These are phyloP conservation scores for Pseudotsuga menziesii DNA, from an alignment of 75 land plant genomes.

Conservation along the genomic window DNA sequence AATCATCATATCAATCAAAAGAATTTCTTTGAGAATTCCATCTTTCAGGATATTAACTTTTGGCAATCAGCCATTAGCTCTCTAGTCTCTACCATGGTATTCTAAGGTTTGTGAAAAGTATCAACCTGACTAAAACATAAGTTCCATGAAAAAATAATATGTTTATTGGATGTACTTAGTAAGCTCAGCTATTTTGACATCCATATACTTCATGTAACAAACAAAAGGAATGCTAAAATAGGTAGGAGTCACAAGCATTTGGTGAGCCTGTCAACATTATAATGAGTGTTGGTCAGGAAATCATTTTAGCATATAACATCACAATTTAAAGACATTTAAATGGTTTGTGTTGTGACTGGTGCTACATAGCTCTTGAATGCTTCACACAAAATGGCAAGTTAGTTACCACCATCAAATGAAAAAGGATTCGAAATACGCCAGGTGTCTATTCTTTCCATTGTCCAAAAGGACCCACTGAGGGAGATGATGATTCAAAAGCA, in stretches of 20 bases:
- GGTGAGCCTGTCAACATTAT: neutral
- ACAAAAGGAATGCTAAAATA: neutral
- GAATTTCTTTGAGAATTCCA: neutral
- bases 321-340: neutral
- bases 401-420: too few species aligned
- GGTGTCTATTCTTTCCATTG: too few species aligned
- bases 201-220: neutral
- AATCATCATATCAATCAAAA: neutral
- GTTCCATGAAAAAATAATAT: neutral
- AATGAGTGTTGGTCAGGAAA: neutral
- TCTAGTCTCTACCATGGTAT: neutral
- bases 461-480: too few species aligned
- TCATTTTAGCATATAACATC: neutral
- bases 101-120: neutral
- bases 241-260: neutral
- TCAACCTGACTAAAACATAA: neutral
- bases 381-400: neutral
- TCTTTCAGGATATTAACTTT: neutral
- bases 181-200: neutral
- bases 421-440: too few species aligned
- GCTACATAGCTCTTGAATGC: neutral
- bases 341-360: neutral
- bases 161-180: neutral
- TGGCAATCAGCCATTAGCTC: neutral
- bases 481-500: too few species aligned